A percentile compares a stretch with the other conserved stretches of the same genome.
Evolutionary conservation across 1,284 basidiomycete genomes (phyloP).

Genomic region (Moesziomyces sp.): DNA sequence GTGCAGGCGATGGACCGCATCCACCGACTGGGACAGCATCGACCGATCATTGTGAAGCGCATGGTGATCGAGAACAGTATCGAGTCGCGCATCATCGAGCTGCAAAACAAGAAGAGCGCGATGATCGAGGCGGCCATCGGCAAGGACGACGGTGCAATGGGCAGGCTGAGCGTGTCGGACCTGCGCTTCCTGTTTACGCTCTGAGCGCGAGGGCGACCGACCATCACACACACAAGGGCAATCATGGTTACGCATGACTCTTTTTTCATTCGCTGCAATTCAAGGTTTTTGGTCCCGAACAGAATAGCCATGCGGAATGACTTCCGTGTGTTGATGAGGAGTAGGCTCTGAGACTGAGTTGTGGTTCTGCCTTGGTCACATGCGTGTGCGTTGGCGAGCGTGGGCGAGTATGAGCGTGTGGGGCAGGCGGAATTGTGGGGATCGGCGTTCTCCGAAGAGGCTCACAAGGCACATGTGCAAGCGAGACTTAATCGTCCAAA

Average conservation of each 20-base stretch:
- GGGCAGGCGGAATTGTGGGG: no score
- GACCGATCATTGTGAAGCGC: constrained; percentile 92
- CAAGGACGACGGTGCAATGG: constrained; percentile 66
- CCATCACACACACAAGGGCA: neutral
- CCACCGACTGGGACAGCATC: constrained; percentile 87
- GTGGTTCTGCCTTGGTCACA: no score
- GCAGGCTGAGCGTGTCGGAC: constrained; percentile 64
- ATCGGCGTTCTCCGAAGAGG: constrained; percentile 22
- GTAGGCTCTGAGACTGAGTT: no score
- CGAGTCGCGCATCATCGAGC: constrained; percentile 85
- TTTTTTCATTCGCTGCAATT: neutral
- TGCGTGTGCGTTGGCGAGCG: no score
- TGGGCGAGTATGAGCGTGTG: no score
- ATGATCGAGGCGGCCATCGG: constrained; percentile 68
- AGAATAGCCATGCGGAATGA: no score
- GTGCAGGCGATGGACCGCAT: constrained; percentile 88
- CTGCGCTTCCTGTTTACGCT: constrained; percentile 64
- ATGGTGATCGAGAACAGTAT: constrained; percentile 96
- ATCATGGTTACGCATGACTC: neutral
- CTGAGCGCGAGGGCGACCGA: constrained; percentile 16
- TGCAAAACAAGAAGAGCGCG: constrained; percentile 89
- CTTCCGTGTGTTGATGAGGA: no score
- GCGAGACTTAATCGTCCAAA: constrained; percentile 1
- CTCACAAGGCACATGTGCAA: no score
- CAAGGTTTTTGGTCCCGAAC: no score